phyloP scores from a whole-genome alignment of 2,329 filamentous ascomycete species.

The Elsinoe ampelina region DNA sequence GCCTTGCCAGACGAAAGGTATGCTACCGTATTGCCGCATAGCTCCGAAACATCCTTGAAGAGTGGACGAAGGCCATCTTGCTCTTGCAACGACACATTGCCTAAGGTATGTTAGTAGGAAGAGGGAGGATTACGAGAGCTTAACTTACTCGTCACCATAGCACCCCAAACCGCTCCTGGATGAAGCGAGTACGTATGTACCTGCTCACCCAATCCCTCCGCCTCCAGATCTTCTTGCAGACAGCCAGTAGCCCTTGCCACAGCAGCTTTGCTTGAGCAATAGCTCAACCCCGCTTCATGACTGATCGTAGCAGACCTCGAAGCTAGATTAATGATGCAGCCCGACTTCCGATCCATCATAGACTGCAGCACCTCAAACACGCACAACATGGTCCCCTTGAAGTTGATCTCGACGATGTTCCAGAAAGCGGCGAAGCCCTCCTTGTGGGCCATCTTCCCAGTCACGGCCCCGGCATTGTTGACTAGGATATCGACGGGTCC shows the following conservation, averaged over 20 bases:
- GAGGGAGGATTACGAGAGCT: neutral
- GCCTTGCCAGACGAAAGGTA: neutral
- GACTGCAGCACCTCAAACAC: neutral
- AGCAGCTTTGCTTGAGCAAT: neutral
- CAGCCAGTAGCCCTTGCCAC: neutral
- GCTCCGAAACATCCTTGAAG: neutral
- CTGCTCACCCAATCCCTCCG: neutral
- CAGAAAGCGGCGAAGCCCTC: neutral
- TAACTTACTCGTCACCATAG: neutral
- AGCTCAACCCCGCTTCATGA: neutral
- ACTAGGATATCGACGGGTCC: slow-evolving; percentile 11
- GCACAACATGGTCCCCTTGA: neutral
- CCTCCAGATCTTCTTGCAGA: neutral
- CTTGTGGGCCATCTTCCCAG: neutral
- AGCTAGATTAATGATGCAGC: slow-evolving; percentile 3
- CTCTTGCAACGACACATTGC: neutral
- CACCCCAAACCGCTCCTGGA: neutral
- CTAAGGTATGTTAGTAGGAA: neutral
- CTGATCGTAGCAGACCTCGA: neutral
- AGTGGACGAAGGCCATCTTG: neutral
- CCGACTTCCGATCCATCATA: neutral
- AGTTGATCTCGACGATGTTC: neutral
- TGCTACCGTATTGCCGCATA: neutral
- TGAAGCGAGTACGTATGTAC: neutral
- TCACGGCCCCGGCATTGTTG: slow-evolving; percentile 4